A percentile compares a stretch with the other conserved stretches of the same genome.
Evolutionary conservation across 192 early-diverging fungal genomes (phyloP).

Genomic region (Coemansia furcata): DNA sequence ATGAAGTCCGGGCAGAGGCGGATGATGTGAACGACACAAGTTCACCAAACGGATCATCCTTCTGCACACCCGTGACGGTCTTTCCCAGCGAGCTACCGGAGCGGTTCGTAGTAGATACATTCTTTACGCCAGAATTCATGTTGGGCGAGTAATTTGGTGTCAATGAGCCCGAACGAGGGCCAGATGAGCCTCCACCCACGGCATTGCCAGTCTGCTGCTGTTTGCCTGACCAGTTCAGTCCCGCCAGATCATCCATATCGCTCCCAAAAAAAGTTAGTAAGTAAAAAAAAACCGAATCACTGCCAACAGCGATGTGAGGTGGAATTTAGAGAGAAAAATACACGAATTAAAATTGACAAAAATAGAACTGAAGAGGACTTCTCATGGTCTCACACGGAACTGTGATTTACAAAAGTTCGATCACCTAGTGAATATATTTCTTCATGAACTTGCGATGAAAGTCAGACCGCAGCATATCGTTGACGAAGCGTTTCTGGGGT

Average conservation of each 20-base stretch:
- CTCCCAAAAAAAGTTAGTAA: not conserved
- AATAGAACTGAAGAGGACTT: not conserved
- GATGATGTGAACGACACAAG: conserved; percentile 40
- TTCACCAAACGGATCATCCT: conserved; percentile 52
- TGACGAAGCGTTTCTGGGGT: conserved; percentile 93
- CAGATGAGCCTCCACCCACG: not conserved
- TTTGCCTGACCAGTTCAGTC: conserved; percentile 27
- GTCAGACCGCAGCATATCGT: conserved; percentile 93
- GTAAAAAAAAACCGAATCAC: conserved; percentile 1
- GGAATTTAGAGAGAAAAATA: conserved; percentile 5
- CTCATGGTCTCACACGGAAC: too few species aligned
- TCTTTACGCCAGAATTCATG: conserved; percentile 5
- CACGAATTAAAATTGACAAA: not conserved
- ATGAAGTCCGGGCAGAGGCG: conserved; percentile 1
- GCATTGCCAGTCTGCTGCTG: not conserved
- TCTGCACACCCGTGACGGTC: not conserved
- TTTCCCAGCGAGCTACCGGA: not conserved
- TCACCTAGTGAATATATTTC: conserved; percentile 75
- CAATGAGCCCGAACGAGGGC: conserved; percentile 1
- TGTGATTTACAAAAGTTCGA: not conserved
- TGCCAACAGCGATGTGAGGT: not conserved
- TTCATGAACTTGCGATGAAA: conserved; percentile 97
- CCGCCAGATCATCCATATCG: conserved; percentile 41
- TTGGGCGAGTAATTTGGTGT: conserved; percentile 45
- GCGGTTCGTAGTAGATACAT: not conserved